Percentiles rank a stretch among this genome's conserved stretches.
Conservation (phyloP, 2,329 filamentous ascomycete species). For the Dryadomyces quercus-mongolicae region DNA sequence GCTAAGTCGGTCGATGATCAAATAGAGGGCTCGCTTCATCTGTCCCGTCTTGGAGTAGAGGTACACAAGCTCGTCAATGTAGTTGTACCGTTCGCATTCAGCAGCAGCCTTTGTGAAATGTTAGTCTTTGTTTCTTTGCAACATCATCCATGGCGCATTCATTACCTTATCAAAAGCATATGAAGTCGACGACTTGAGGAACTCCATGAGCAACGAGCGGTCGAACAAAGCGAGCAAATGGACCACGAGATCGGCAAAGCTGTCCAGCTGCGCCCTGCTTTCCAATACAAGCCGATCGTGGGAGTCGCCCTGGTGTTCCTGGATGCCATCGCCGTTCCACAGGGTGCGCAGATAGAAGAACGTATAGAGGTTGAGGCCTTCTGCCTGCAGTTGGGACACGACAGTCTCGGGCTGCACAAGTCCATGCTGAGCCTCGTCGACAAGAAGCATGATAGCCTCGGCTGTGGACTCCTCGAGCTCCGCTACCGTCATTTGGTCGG, state of each 20-base stretch:
- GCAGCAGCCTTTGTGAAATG: constrained; percentile 40
- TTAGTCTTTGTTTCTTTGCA: too few relatives aligned
- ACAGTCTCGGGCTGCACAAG: constrained; percentile 70
- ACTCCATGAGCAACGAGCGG: constrained; percentile 69
- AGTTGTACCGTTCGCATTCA: constrained; percentile 72
- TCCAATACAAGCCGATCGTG: constrained; percentile 46
- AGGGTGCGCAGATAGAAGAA: constrained; percentile 86
- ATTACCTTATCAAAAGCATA: constrained; percentile 71
- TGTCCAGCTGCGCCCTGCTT: constrained; percentile 61
- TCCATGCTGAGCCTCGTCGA: constrained; percentile 82
- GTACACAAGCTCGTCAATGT: constrained; percentile 87
- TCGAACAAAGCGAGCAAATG: constrained; percentile 80
- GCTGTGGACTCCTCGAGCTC: constrained; percentile 71
- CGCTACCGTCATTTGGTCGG: constrained; percentile 48
- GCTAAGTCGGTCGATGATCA: constrained; percentile 87
- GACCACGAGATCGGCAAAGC: constrained; percentile 77
- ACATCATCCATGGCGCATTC: too few relatives aligned
- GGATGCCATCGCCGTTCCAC: constrained; percentile 64
- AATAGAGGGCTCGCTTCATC: constrained; percentile 77
- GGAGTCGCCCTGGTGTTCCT: constrained; percentile 39
- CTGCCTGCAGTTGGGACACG: constrained; percentile 60
- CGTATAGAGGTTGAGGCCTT: constrained; percentile 60
- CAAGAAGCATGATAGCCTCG: constrained; percentile 76
- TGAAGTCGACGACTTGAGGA: constrained; percentile 69
- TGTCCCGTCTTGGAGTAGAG: constrained; percentile 91